Evolutionary conservation across 768 basidiomycete species (phyloP), one percentile per base, ranked within the genome.

Genomic region (Macrolepiota albuminosa): DNA sequence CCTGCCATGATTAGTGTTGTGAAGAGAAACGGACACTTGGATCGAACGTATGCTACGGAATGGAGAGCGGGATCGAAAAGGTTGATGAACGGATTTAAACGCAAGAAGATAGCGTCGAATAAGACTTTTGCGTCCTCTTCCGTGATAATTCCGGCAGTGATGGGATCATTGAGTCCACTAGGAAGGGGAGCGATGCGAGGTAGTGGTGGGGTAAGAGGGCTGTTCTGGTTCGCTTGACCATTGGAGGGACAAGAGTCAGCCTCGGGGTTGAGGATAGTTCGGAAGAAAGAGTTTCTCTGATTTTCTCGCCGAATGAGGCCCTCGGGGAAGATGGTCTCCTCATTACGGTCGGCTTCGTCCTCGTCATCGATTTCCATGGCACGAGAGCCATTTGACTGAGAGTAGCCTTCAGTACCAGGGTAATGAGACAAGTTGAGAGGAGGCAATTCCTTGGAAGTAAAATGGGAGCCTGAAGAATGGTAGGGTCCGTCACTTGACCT

Each of bases 21-120:
- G 75, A 94, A 94, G 58, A 96, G 80, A 70, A 95, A 85, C 1
- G 90, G 86, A 56, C 87, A 94, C 62, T 83, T 86, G 24, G 80
- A 76, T 66, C 94, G 91, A 66, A 95, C 86, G 70, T 93, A 95
- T 39, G 77, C 67, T 53, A 87, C 80, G 0, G 93, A 87, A 71
- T 96, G 94, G 39, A 95, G 75, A n/a, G 83, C 76, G 40, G 93
- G 90, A 75, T 95, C 93, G 69, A 95, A 93, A 36, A 95, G 78
- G 69, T 89, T 91, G 73, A 94, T 86, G 71, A 94, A 93, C 13
- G 93, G 91, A 70, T 95, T 95, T 55, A 95, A 81, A 60, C 91
- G 89, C 57, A 90, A 69, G 74, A 89, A 93, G 69, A 94, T 81
- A 61, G 84, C 75, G 70, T 93, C 90, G 63, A 93, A 92, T 48